A percentile compares a stretch with the other conserved stretches of the same genome.
phyloP scores from a whole-genome alignment of 73 alveolate genomes.

The Paramecium sexaurelia region DNA sequence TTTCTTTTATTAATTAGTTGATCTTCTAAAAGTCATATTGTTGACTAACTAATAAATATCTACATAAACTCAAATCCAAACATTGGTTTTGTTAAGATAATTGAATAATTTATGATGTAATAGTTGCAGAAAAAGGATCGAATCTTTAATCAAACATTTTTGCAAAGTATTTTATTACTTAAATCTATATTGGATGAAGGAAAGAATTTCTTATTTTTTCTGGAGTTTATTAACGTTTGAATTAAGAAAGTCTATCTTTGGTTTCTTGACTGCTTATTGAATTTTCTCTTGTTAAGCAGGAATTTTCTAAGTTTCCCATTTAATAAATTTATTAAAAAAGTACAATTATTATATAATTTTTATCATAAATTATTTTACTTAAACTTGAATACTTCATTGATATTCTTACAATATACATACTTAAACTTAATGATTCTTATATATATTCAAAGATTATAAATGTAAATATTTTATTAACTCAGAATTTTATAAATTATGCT shows the following conservation, averaged over 20 bases:
- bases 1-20: neutral
- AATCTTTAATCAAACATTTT: neutral
- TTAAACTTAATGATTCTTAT: no score
- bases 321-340: neutral
- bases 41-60: neutral
- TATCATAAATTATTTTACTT: no score
- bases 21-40: neutral
- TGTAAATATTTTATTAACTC: no score
- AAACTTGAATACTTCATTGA: neutral
- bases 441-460: no score
- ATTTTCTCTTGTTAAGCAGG: neutral
- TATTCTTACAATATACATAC: no score
- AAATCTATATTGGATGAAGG: neutral
- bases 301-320: neutral
- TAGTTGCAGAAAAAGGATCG: neutral
- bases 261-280: neutral
- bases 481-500: no score
- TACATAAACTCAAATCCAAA: neutral
- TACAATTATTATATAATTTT: no score
- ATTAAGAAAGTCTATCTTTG: neutral
- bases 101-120: neutral
- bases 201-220: slow-evolving; percentile 12
- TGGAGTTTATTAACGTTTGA: neutral
- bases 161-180: neutral
- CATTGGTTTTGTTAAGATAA: neutral